These are phyloP conservation scores for Ceratocystis diversiconidia DNA, from an alignment of 2,329 filamentous ascomycete species.

Conservation along the genomic window DNA sequence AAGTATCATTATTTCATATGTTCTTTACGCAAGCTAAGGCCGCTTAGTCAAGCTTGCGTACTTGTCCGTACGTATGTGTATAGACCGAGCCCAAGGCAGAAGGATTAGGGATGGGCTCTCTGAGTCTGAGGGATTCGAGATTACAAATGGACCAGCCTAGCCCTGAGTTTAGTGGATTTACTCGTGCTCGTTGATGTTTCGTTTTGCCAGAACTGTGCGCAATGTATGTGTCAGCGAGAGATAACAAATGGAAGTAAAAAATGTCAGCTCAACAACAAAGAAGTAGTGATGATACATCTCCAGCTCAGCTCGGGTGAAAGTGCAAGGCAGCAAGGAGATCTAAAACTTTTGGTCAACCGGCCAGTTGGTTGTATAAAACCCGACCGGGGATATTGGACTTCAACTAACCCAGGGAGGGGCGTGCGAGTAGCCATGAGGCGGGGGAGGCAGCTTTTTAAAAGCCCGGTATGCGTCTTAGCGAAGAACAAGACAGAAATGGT, in stretches of 20 bases:
- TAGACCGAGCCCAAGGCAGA: background rate
- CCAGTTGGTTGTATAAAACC: background rate
- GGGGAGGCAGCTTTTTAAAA: too few relatives aligned
- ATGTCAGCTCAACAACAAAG: too few relatives aligned
- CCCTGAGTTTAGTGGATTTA: background rate
- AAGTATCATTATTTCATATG: background rate
- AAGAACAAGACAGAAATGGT: too few relatives aligned
- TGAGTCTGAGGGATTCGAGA: background rate
- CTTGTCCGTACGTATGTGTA: background rate
- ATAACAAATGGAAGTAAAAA: too few relatives aligned
- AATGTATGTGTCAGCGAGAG: too few relatives aligned
- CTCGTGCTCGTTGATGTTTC: too few relatives aligned
- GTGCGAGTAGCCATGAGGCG: background rate
- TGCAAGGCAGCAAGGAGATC: too few relatives aligned
- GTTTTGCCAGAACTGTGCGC: background rate
- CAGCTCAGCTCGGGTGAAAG: too few relatives aligned
- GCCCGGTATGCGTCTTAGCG: too few relatives aligned
- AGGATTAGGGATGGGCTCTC: background rate
- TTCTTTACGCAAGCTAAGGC: background rate
- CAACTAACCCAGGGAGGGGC: background rate
- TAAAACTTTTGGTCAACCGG: background rate
- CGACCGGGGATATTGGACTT: background rate
- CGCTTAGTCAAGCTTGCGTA: background rate
- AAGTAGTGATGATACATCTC: too few relatives aligned
- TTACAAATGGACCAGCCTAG: background rate